Evolutionary conservation across 805 yeast genomes (phyloP).

Genomic region (Candida dendrica): DNA sequence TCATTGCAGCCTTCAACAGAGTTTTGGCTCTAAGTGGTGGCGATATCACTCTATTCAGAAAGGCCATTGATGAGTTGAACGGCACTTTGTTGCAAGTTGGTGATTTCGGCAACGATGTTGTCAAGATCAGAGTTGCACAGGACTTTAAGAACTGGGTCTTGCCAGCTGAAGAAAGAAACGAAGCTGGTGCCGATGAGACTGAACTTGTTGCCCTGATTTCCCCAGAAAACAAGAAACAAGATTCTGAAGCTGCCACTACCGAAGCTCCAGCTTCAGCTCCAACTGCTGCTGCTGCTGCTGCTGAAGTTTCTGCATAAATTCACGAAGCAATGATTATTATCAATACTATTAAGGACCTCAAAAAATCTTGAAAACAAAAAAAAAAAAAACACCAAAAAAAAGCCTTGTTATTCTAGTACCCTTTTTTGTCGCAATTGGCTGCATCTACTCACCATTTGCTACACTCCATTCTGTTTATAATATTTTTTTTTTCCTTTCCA

Average conservation of each 20-base stretch:
- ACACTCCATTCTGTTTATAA: too few species aligned
- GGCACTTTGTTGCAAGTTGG: conserved; percentile 29
- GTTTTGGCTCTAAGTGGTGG: conserved; percentile 60
- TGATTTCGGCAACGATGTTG: conserved; percentile 33
- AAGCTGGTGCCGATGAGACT: conserved; percentile 37
- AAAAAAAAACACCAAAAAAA: background rate
- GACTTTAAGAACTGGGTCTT: conserved; percentile 67
- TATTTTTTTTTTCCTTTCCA: too few species aligned
- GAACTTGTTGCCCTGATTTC: conserved; percentile 12
- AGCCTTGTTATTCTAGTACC: too few species aligned
- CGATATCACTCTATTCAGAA: conserved; percentile 42
- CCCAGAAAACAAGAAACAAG: too few species aligned
- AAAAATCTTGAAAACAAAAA: background rate
- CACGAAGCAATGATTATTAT: conserved; percentile 1
- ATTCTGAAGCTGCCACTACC: too few species aligned
- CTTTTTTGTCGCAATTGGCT: too few species aligned
- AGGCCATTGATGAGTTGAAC: conserved; percentile 43
- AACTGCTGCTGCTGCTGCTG: too few species aligned
- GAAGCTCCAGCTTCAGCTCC: too few species aligned
- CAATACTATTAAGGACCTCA: background rate
- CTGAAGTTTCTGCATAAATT: conserved; percentile 9
- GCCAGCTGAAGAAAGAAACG: conserved; percentile 41
- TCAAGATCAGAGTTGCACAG: conserved; percentile 52
- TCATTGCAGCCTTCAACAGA: conserved; percentile 68
- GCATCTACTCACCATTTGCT: too few species aligned